Conservation (phyloP, 345 rosid species). For the Nephelium lappaceum region DNA sequence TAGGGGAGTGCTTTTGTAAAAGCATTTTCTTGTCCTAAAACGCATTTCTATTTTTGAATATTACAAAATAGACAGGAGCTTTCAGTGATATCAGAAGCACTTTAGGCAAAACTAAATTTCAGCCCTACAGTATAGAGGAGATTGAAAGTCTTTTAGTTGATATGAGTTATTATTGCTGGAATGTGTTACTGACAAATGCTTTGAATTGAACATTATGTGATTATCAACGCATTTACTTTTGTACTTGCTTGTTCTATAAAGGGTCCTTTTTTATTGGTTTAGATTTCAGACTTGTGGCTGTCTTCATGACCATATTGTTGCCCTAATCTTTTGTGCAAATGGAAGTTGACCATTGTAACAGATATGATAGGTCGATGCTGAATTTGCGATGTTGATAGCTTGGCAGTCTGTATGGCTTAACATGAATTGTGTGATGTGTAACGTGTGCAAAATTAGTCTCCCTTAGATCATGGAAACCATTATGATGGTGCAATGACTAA, state of each 20-base stretch:
- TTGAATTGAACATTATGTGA: not conserved
- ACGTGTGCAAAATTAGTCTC: too few relatives aligned
- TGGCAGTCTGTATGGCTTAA: too few relatives aligned
- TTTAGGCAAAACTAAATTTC: too few relatives aligned
- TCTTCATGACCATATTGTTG: too few relatives aligned
- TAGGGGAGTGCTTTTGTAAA: not conserved
- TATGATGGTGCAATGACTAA: too few relatives aligned
- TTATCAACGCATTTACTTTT: not conserved
- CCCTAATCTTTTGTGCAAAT: not conserved
- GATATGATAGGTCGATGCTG: too few relatives aligned
- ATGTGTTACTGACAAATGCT: not conserved
- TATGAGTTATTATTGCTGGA: too few relatives aligned
- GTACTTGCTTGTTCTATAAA: not conserved
- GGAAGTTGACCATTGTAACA: not conserved
- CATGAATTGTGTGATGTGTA: too few relatives aligned
- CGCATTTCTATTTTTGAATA: not conserved
- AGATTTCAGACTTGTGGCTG: not conserved
- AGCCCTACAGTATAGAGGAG: not conserved
- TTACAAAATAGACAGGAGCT: not conserved
- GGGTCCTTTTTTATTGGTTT: too few relatives aligned
- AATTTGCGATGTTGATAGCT: too few relatives aligned
- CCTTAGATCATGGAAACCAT: too few relatives aligned
- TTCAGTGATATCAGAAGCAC: not conserved
- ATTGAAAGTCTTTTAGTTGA: too few relatives aligned
- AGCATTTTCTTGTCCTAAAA: not conserved